Evolutionary conservation across 2,329 filamentous ascomycete genomes (phyloP), one percentile per base, ranked within the genome.

Genomic region (Chaetomium sp.): DNA sequence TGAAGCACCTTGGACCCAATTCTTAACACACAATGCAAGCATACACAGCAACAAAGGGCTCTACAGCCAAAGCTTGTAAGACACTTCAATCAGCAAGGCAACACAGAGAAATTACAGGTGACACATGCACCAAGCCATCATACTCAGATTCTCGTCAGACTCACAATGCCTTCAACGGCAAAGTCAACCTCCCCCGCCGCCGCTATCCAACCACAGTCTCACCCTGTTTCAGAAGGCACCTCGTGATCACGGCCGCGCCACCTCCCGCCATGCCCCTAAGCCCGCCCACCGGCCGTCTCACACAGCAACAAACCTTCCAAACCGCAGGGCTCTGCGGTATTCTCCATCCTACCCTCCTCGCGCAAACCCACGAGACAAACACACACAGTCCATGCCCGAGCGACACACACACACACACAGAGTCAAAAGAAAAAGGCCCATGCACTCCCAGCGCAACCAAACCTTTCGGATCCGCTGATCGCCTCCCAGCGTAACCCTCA

Each of bases 181-280:
- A n/a, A 16, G 45, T 7, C 29, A 27, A 25, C 57, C 13, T 21
- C 9, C 2, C 31, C 6, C 29, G 16, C 19, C 38, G 38, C 56
- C 45, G 5, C 55, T 38, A 10, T 25, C 47, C 23, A 50, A 33
- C 50, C 27, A 16, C 42, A 29, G n/a, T 53, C 42, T 29, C 16
- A 10, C 5, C 47, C 53, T 55, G 63, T 62, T 65, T 62, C 63
- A 65, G 59, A 65, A 16, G 23, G 29, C 55, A 65, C 49, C 63
- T 55, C 59, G 63, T 65, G 63, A 65, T 62, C 31, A 1, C n/a
- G 29, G 55, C 59, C 63, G 25, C 55, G 63, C 59, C 63, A 35
- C 49, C 49, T 47, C 55, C 54, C 51, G 13, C 63, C 53, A 31
- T 12, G 9, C 4, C 31, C 33, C 33, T 13, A 23, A 4, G 35